Evolutionary conservation across 2,329 filamentous ascomycete genomes (phyloP).

Genomic region (Phialophora expanda): DNA sequence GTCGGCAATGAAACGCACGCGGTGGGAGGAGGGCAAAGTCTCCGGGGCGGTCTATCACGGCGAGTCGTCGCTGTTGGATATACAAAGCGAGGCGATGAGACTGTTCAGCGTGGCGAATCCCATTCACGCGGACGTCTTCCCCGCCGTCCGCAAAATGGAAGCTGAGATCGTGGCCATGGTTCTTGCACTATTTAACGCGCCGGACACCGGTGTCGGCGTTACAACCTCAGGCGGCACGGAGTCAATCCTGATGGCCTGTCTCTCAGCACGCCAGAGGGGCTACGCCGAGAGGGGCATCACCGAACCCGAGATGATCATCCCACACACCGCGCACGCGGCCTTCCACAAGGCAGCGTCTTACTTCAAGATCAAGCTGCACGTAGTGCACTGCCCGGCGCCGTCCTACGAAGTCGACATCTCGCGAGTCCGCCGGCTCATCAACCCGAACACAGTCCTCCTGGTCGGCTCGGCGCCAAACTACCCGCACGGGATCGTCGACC

Average conservation of each 20-base stretch:
- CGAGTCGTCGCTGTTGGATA: slow-evolving; percentile 75
- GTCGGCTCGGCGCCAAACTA: slow-evolving; percentile 97
- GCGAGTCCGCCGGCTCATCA: slow-evolving; percentile 81
- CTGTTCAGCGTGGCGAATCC: slow-evolving; percentile 95
- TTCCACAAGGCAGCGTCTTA: slow-evolving; percentile 95
- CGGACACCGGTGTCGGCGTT: slow-evolving; percentile 81
- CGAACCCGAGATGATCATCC: slow-evolving; percentile 96
- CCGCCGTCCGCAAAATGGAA: slow-evolving; percentile 98
- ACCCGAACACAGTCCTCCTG: slow-evolving; percentile 89
- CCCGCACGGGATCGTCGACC: slow-evolving; percentile 96
- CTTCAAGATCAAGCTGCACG: slow-evolving; percentile 94
- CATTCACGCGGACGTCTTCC: slow-evolving; percentile 97
- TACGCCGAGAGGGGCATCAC: slow-evolving; percentile 83
- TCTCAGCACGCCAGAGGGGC: slow-evolving; percentile 88
- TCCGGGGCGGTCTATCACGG: slow-evolving; percentile 97
- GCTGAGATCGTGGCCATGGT: slow-evolving; percentile 97
- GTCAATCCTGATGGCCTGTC: slow-evolving; percentile 93
- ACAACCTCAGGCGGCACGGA: slow-evolving; percentile 94
- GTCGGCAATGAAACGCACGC: slow-evolving; percentile 85
- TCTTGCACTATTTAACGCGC: slow-evolving; percentile 84
- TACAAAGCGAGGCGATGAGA: slow-evolving; percentile 92
- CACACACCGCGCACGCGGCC: slow-evolving; percentile 91
- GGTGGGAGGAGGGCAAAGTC: slow-evolving; percentile 95
- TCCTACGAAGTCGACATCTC: slow-evolving; percentile 81
- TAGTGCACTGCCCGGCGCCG: slow-evolving; percentile 84